phyloP scores from a whole-genome alignment of 2,329 filamentous ascomycete species.

The Fonsecaea monophora region DNA sequence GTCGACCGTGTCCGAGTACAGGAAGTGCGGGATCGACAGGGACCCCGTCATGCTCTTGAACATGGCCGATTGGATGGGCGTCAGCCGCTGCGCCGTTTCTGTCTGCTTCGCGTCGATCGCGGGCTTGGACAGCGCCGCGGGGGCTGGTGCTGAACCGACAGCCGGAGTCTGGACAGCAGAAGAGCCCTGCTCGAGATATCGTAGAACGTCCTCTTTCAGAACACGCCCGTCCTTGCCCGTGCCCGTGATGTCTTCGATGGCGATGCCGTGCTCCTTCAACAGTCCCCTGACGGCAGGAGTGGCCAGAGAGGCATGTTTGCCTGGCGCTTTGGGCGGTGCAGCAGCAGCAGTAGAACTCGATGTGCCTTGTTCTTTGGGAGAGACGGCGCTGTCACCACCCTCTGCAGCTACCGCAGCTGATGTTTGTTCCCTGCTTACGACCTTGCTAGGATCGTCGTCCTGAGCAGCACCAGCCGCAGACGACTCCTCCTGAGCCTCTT shows the following conservation, averaged over 20 bases:
- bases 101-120: slow-evolving; percentile 59
- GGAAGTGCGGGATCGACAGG: slow-evolving; percentile 88
- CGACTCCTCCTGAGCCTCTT: slow-evolving; percentile 58
- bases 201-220: slow-evolving; percentile 87
- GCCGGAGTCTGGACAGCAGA: slow-evolving; percentile 10
- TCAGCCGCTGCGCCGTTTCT: slow-evolving; percentile 74
- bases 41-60: slow-evolving; percentile 97
- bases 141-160: slow-evolving; percentile 42
- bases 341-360: slow-evolving; percentile 1
- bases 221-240: slow-evolving; percentile 92
- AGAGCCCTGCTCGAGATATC: slow-evolving; percentile 63
- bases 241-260: slow-evolving; percentile 79
- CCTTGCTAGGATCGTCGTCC: slow-evolving; percentile 24
- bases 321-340: slow-evolving; percentile 28
- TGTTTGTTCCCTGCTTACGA: slow-evolving; percentile 47
- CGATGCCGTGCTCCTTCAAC: slow-evolving; percentile 76
- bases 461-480: slow-evolving; percentile 48
- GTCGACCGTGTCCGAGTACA: slow-evolving; percentile 90
- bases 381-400: slow-evolving; percentile 15
- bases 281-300: slow-evolving; percentile 92
- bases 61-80: slow-evolving; percentile 86
- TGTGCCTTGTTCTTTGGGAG: slow-evolving; percentile 53
- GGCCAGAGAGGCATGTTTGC: slow-evolving; percentile 74
- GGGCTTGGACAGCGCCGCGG: slow-evolving; percentile 45
- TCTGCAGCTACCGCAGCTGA: not conserved